Evolutionary conservation across 2,329 filamentous ascomycete genomes (phyloP).

Genomic region (Curvularia eragrostidis): DNA sequence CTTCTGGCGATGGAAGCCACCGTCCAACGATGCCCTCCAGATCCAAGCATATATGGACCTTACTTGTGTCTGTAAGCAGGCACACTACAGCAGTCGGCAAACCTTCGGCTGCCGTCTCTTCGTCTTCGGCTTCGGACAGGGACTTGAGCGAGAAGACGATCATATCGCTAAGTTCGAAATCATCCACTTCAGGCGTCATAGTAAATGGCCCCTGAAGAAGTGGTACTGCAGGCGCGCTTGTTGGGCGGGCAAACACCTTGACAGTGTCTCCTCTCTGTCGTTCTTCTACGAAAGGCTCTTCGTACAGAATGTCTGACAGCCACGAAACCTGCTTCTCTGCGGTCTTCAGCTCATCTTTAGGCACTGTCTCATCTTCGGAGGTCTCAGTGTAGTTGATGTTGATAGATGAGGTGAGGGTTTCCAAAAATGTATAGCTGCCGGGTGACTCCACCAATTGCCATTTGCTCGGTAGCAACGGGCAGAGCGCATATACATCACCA

Average conservation of each 20-base stretch:
- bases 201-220: slow-evolving; percentile 68
- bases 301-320: slow-evolving; percentile 57
- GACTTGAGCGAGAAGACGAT: slow-evolving; percentile 61
- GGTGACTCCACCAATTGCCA: slow-evolving; percentile 67
- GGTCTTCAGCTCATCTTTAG: slow-evolving; percentile 51
- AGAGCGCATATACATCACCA: slow-evolving; percentile 91
- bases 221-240: slow-evolving; percentile 62
- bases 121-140: slow-evolving; percentile 59
- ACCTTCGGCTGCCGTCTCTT: slow-evolving; percentile 54
- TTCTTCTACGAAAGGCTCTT: slow-evolving; percentile 57
- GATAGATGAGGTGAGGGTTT: slow-evolving; percentile 82
- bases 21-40: slow-evolving; percentile 67
- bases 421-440: slow-evolving; percentile 71
- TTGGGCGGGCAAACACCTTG: slow-evolving; percentile 64
- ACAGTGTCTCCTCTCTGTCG: slow-evolving; percentile 51
- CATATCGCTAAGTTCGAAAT: slow-evolving; percentile 67
- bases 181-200: slow-evolving; percentile 58
- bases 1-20: slow-evolving; percentile 62
- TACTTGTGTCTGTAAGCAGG: slow-evolving; percentile 61
- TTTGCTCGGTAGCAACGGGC: slow-evolving; percentile 83
- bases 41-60: slow-evolving; percentile 66
- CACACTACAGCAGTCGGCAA: slow-evolving; percentile 65
- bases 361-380: slow-evolving; percentile 45
- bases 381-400: slow-evolving; percentile 65
- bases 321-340: slow-evolving; percentile 65